These are phyloP conservation scores for Claviceps lovelessii DNA, from an alignment of 2,329 filamentous ascomycete species.

Conservation along the genomic window DNA sequence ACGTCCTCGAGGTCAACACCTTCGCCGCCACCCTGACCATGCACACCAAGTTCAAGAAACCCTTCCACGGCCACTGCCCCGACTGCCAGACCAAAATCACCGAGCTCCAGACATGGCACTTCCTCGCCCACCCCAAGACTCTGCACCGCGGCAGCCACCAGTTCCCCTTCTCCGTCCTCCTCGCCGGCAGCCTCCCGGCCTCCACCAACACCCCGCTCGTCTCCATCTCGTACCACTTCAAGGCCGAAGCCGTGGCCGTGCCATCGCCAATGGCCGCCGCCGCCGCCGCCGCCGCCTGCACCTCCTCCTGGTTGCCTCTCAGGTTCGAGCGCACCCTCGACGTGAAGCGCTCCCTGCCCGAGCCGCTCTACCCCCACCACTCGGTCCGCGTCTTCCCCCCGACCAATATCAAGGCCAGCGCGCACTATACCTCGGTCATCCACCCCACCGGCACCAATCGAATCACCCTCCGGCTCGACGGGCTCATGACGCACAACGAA, in stretches of 20 bases:
- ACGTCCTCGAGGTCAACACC: constrained; percentile 50
- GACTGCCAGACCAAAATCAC: constrained; percentile 60
- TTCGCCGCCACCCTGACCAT: constrained; percentile 61
- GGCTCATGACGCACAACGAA: constrained; percentile 59
- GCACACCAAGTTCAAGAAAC: constrained; percentile 63
- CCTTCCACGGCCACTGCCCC: constrained; percentile 63
- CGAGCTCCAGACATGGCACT: constrained; percentile 65
- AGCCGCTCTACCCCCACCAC: constrained; percentile 68
- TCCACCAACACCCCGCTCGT: constrained; percentile 62
- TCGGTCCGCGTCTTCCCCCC: constrained; percentile 91
- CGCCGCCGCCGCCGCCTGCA: constrained; percentile 15
- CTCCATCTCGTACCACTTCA: constrained; percentile 65
- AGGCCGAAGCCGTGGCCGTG: constrained; percentile 48
- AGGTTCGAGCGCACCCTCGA: constrained; percentile 53
- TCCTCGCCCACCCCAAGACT: constrained; percentile 45
- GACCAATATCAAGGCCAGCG: constrained; percentile 78
- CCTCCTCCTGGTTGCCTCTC: constrained; percentile 26
- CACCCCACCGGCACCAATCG: constrained; percentile 75
- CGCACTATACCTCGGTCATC: constrained; percentile 69
- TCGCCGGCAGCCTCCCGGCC: constrained; percentile 75
- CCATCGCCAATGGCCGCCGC: constrained; percentile 14
- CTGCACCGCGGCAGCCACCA: constrained; percentile 48
- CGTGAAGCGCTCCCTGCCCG: constrained; percentile 62
- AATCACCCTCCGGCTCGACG: constrained; percentile 67
- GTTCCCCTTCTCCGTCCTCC: constrained; percentile 79